Base-by-base conservation (phyloP, 2,329 filamentous ascomycete genomes). In the Calonectria pauciramosa region DNA sequence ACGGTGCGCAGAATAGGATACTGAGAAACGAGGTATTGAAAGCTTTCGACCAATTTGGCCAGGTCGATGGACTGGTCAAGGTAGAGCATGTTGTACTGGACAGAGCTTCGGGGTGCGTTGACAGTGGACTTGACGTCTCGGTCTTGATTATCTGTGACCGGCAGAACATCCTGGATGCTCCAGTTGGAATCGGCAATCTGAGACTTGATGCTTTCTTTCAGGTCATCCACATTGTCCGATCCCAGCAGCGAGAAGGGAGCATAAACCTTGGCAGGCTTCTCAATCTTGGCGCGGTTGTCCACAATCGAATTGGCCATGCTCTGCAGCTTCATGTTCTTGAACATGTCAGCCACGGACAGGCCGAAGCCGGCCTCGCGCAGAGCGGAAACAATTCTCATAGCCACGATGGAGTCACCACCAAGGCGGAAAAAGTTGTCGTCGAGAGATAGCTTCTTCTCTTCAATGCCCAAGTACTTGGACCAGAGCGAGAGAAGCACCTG, bases 1-100 rank as follows among this genome's bases (percentile, higher is more conserved):
- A 82, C 78, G 14, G 80, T 82, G 26, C 80, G 79, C 32, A 82
- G 74, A 23, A 82, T 80, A 1, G 78, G 32, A 30, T 82, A 79
- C 23, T 63, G 72, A 10, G 77, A 66, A 9, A 82, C 75, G 0
- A 82, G 77, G n/a, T 76, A 63, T 28, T 77, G 73, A 72, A 82
- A 82, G 68, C 74, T 78, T 0, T 78, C 70, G 0, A 80, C 30
- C 3, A 82, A 76, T 2, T 54, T 72, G 2, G 59, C 7, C 0
- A 63, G 74, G 13, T 81, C 78, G 26, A 81, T 78, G 9, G 80
- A 78, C 32, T 73, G 70, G 1, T 81, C 79, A 44, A 82, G 23
- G 64, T 82, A 82, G 4, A 82, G 75, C 80, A 82, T 82, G 49
- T 82, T 82, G 69, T 82, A 82, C 23, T 82, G 80, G 14, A 81